Evolutionary conservation across 345 rosid genomes (phyloP).

Genomic region (Dimocarpus longan): DNA sequence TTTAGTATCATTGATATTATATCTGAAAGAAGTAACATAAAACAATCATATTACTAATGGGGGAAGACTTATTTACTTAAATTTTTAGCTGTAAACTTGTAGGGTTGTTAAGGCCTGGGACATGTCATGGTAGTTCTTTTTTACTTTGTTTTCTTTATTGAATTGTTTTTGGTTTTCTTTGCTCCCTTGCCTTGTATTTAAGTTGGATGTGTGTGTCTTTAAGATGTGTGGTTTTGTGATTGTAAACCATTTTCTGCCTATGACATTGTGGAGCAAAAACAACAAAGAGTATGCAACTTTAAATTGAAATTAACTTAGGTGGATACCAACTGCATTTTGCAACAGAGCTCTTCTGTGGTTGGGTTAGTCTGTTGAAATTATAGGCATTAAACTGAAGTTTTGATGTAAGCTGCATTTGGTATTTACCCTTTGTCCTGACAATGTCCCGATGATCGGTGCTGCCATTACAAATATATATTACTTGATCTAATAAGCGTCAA

Average conservation of each 20-base stretch:
- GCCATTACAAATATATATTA: neutral
- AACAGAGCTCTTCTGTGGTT: neutral
- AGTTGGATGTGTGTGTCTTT: too few species aligned
- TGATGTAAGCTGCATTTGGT: neutral
- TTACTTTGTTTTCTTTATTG: neutral
- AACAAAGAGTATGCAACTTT: too few species aligned
- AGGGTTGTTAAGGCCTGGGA: neutral
- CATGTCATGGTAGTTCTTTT: neutral
- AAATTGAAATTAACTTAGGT: too few species aligned
- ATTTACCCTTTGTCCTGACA: neutral
- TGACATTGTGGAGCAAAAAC: too few species aligned
- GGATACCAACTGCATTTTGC: neutral
- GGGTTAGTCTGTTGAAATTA: neutral
- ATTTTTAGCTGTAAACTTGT: neutral
- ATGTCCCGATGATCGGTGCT: neutral
- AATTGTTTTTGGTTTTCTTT: neutral
- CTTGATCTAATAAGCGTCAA: neutral
- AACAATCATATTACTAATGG: neutral
- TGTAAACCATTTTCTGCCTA: neutral
- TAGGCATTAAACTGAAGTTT: neutral
- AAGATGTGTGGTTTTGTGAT: neutral
- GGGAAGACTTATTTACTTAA: neutral
- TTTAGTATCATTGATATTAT: neutral
- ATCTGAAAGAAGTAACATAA: neutral
- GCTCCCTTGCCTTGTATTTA: neutral